phyloP scores from a whole-genome alignment of 768 basidiomycete genomes.

The Xerocomellus intermedius region DNA sequence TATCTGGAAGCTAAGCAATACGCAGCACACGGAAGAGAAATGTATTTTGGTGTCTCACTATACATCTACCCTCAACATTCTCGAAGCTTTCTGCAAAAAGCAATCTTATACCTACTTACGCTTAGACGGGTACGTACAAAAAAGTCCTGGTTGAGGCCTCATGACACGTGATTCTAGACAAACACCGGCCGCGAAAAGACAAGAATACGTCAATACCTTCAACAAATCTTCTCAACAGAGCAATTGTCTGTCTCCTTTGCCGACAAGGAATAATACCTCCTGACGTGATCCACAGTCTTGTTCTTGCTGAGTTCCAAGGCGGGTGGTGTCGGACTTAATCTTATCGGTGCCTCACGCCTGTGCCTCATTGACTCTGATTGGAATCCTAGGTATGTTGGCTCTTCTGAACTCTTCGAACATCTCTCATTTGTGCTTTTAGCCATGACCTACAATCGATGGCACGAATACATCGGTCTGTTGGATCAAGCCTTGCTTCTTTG shows the following conservation, averaged over 20 bases:
- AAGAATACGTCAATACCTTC: slow-evolving; percentile 86
- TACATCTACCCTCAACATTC: slow-evolving; percentile 88
- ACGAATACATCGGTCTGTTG: slow-evolving; percentile 78
- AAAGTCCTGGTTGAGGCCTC: neutral
- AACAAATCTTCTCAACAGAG: slow-evolving; percentile 72
- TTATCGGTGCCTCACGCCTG: slow-evolving; percentile 86
- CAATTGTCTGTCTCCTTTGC: slow-evolving; percentile 51
- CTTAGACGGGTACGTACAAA: slow-evolving; percentile 69
- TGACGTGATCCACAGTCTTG: slow-evolving; percentile 51
- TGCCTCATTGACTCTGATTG: slow-evolving; percentile 90
- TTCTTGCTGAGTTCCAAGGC: slow-evolving; percentile 95
- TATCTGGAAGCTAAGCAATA: neutral
- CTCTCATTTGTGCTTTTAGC: slow-evolving; percentile 35
- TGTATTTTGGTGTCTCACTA: slow-evolving; percentile 96
- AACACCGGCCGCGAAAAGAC: slow-evolving; percentile 72
- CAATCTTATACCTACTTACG: slow-evolving; percentile 76
- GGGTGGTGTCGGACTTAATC: slow-evolving; percentile 91
- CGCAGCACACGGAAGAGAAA: slow-evolving; percentile 83
- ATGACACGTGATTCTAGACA: slow-evolving; percentile 43
- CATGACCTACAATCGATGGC: slow-evolving; percentile 98
- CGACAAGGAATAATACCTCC: neutral
- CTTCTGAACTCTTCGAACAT: neutral
- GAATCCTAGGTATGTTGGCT: slow-evolving; percentile 72
- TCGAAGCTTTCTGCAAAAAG: slow-evolving; percentile 82
- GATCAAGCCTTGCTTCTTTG: neutral